A percentile compares a stretch with the other conserved stretches of the same genome.
Evolutionary conservation across 2,329 filamentous ascomycete genomes (phyloP).

Genomic region (Piedraia hortae): DNA sequence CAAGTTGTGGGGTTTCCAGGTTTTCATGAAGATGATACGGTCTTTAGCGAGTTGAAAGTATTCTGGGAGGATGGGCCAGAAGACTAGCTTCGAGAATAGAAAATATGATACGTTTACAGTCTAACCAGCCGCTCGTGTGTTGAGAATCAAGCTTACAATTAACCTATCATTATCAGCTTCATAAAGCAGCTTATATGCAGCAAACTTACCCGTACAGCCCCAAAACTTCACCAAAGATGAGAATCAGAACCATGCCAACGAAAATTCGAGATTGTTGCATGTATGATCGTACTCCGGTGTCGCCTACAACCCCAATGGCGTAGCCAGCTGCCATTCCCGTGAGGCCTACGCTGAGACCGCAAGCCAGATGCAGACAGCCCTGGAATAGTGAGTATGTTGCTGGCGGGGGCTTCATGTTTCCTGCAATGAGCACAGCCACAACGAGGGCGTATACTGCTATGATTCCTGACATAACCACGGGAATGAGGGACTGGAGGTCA

Average conservation of each 20-base stretch:
- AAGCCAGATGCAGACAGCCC: conserved; percentile 80
- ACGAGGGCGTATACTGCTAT: conserved; percentile 95
- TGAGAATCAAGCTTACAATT: conserved; percentile 79
- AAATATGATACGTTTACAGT: no score
- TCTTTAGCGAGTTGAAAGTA: no score
- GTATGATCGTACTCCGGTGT: conserved; percentile 67
- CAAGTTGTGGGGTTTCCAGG: no score
- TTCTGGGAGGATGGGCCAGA: no score
- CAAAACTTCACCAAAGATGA: conserved; percentile 94
- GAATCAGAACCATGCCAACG: conserved; percentile 92
- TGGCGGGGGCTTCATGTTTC: conserved; percentile 50
- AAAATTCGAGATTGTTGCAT: conserved; percentile 93
- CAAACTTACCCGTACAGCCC: conserved; percentile 70
- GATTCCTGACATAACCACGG: conserved; percentile 96
- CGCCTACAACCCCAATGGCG: conserved; percentile 84
- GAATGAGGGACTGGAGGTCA: conserved; percentile 39
- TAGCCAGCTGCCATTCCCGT: conserved; percentile 87
- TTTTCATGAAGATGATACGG: no score
- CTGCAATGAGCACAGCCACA: conserved; percentile 82
- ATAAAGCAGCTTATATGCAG: conserved; percentile 1
- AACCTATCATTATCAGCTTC: conserved; percentile 26
- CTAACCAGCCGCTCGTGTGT: conserved; percentile 27
- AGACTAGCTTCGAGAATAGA: no score
- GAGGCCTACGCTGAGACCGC: conserved; percentile 71
- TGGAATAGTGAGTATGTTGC: conserved; percentile 62